phyloP scores from a whole-genome alignment of 1,284 basidiomycete species.

The Boletus semigastroideus region DNA sequence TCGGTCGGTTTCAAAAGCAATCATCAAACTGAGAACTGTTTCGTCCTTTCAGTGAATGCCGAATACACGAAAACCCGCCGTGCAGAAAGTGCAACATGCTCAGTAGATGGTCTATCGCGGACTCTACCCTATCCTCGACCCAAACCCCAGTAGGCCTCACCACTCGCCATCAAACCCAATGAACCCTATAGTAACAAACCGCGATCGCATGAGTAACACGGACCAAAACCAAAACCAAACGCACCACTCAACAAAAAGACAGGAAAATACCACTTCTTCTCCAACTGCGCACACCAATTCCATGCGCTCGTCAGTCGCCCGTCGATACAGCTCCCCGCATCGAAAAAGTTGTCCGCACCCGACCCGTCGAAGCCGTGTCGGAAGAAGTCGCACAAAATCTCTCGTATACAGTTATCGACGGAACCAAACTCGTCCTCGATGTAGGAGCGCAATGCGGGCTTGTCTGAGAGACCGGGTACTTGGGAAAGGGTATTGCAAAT shows the following conservation, averaged over 20 bases:
- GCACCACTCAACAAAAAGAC: conserved; percentile 73
- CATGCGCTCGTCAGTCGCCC: conserved; percentile 77
- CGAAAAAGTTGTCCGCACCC: conserved; percentile 78
- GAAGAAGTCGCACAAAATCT: conserved; percentile 80
- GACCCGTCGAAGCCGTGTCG: conserved; percentile 81
- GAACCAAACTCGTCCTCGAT: conserved; percentile 80
- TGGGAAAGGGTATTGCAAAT: conserved; percentile 76
- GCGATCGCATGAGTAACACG: too few species aligned
- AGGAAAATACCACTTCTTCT: conserved; percentile 81
- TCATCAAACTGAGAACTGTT: too few species aligned
- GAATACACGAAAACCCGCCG: too few species aligned
- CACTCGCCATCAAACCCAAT: conserved; percentile 83
- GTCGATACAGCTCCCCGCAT: conserved; percentile 66
- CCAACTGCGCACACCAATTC: conserved; percentile 81
- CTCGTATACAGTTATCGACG: conserved; percentile 59
- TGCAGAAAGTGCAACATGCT: neutral
- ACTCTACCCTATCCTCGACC: neutral
- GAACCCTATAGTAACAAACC: conserved; percentile 51
- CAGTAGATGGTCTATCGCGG: neutral
- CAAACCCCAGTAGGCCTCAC: conserved; percentile 40
- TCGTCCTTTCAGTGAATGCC: too few species aligned
- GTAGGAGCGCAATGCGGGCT: conserved; percentile 69
- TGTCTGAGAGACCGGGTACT: conserved; percentile 60
- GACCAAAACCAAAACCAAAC: conserved; percentile 20
- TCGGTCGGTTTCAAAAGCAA: too few species aligned